Base-by-base conservation (phyloP, 2,329 filamentous ascomycete species). In the Aspergillus floridensis region DNA sequence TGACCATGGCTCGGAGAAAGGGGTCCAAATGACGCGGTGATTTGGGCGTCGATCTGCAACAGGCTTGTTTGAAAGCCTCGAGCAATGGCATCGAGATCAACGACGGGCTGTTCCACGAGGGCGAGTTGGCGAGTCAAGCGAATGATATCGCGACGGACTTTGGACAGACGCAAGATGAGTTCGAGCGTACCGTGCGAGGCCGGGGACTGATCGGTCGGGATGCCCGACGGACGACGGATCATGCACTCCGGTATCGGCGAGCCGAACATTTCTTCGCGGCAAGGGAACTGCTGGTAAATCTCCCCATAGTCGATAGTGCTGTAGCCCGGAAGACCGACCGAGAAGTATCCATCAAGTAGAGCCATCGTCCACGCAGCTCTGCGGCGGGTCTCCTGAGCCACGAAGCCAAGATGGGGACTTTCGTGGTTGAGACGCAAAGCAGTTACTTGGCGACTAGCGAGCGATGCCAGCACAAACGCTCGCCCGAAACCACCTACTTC, bases 291-390 rank as follows among this genome's bases (percentile, higher is more conserved):
- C 19, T 44, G 51, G 21, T 44, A 53, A n/a, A 53, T 53, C 32
- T 53, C 51, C 22, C 44, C 24, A 7, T 26, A 26, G 5, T 26
- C 24, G 24, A 26, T 26, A 7, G 24, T 26, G 5, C 24, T 26
- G 24, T 26, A 26, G 24, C 24, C 24, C 24, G 24, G 24, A 26
- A 26, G 24, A 26, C 24, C 24, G 24, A 26, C 24, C 24, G 24
- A 26, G 24, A 26, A 26, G 24, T 26, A 26, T 7, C 24, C 24
- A 26, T 26, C 24, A 26, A 26, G 24, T 26, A 26, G 19, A 24
- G 50, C 50, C 50, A 53, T 53, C 29, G 50, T 53, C 50, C 50
- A 53, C 16, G 24, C 50, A 24, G 50, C 32, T 38, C 50, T 53
- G 2, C 50, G 50, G 2, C 50, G 31, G 31, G 41, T 53, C n/a